Conservation (phyloP, 768 basidiomycete species). For the Coprinellus aureogranulatus region DNA sequence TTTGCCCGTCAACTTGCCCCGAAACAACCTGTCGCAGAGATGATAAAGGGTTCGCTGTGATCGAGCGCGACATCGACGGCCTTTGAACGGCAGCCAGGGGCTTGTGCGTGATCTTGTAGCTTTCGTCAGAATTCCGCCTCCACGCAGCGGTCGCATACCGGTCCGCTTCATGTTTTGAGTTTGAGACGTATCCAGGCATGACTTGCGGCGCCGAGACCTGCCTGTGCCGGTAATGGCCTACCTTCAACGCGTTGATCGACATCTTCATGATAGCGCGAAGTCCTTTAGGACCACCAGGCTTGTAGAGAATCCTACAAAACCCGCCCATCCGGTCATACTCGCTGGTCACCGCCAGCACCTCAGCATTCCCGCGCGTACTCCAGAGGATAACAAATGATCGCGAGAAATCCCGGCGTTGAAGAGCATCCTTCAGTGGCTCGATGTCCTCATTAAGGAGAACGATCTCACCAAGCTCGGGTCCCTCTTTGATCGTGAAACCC, state of each 20-base stretch:
- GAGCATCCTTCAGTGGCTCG: conserved; percentile 52
- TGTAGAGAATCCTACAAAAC: conserved; percentile 85
- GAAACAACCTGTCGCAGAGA: not conserved
- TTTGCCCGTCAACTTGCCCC: not conserved
- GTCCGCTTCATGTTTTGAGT: conserved; percentile 12
- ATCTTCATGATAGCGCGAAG: conserved; percentile 66
- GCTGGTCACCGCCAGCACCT: conserved; percentile 57
- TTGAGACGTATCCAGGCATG: not conserved
- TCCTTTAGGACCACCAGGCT: conserved; percentile 82
- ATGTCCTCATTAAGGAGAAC: conserved; percentile 81
- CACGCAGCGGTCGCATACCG: conserved; percentile 27
- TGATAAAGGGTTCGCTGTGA: conserved; percentile 42
- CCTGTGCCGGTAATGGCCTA: conserved; percentile 24
- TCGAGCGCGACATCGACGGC: conserved; percentile 50
- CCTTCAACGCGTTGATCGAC: conserved; percentile 54
- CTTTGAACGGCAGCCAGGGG: conserved; percentile 41
- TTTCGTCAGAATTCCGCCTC: conserved; percentile 45
- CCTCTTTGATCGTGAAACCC: conserved; percentile 55
- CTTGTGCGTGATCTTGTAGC: conserved; percentile 13
- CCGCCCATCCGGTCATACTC: conserved; percentile 81
- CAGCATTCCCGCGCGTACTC: conserved; percentile 63
- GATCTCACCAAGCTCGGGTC: conserved; percentile 59
- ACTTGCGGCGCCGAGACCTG: not conserved
- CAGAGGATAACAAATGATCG: conserved; percentile 78
- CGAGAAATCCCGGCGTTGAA: conserved; percentile 51